These are phyloP conservation scores for Coemansia javaensis DNA, from an alignment of 192 early-diverging fungal species.

Conservation along the genomic window DNA sequence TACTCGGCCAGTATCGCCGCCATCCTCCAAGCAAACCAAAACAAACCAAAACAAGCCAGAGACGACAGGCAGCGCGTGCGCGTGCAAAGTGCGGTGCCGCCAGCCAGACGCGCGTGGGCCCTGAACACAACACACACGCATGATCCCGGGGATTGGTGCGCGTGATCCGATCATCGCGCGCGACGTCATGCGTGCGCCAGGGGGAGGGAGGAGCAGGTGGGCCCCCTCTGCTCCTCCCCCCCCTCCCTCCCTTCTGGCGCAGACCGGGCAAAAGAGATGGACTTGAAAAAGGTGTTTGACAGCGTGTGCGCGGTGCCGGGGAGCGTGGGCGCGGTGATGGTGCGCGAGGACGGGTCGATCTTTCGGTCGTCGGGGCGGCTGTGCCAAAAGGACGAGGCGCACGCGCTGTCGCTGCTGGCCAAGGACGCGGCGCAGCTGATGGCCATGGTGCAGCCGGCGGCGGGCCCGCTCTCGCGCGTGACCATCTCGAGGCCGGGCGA, in stretches of 20 bases:
- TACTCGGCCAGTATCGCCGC: constrained; percentile 22
- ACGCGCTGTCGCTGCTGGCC: constrained; percentile 26
- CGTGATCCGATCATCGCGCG: no score
- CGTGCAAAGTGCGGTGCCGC: no score
- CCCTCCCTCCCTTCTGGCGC: no score
- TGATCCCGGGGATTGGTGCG: no score
- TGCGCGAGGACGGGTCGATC: constrained; percentile 41
- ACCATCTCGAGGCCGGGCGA: constrained; percentile 31
- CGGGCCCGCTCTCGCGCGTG: constrained; percentile 26
- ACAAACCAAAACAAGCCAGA: not conserved
- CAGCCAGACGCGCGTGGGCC: no score
- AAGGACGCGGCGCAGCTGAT: constrained; percentile 41
- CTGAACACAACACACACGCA: no score
- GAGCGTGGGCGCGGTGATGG: constrained; percentile 43
- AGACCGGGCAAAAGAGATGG: no score
- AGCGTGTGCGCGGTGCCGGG: constrained; percentile 37
- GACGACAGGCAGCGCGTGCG: no score
- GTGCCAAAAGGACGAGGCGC: constrained; percentile 21
- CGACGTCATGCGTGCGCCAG: no score
- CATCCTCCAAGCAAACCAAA: constrained; percentile 14
- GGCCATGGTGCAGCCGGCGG: constrained; percentile 19
- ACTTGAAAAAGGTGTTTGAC: constrained; percentile 47
- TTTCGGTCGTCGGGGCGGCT: constrained; percentile 27
- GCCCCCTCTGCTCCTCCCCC: no score
- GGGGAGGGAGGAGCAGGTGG: no score